Percentiles rank a stretch among this genome's conserved stretches.
Conservation (phyloP, 768 basidiomycete genomes). For the Phaffia tasmanica region DNA sequence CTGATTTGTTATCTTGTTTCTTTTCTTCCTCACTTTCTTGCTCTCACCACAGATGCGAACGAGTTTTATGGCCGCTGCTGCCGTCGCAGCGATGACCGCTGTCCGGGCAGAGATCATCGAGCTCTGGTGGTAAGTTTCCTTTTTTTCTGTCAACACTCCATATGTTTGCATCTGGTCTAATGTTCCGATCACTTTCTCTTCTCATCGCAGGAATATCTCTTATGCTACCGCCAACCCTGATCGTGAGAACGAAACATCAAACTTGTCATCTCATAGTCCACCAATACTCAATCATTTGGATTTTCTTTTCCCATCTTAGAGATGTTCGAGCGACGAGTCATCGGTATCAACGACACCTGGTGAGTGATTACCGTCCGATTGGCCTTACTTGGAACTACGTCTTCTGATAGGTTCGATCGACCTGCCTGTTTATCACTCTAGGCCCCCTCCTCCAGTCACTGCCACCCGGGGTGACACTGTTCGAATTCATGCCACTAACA, state of each 20-base stretch:
- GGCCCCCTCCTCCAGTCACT: conserved; percentile 64
- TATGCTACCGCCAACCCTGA: conserved; percentile 78
- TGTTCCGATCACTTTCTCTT: too few species aligned
- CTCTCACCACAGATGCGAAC: too few species aligned
- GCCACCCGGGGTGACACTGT: conserved; percentile 61
- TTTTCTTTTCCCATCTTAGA: background rate
- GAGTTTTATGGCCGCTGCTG: too few species aligned
- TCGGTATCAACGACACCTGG: conserved; percentile 88
- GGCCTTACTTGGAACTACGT: background rate
- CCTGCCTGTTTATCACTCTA: conserved; percentile 33
- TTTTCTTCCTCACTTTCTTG: too few species aligned
- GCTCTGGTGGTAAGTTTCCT: too few species aligned
- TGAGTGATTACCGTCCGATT: conserved; percentile 40
- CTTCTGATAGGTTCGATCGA: background rate
- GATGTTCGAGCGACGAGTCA: conserved; percentile 53
- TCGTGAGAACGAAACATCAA: conserved; percentile 44
- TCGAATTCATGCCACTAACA: conserved; percentile 63
- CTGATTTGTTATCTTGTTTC: too few species aligned
- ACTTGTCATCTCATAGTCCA: background rate
- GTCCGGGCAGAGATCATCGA: too few species aligned
- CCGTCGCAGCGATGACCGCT: too few species aligned
- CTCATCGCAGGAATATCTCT: conserved; percentile 57
- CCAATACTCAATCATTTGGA: too few species aligned
- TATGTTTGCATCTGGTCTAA: too few species aligned
- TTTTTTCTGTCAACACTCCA: too few species aligned